Percentiles rank a stretch among this genome's conserved stretches.
Evolutionary conservation across 192 early-diverging fungal species (phyloP).

Genomic region (Paraglomus brasilianum): DNA sequence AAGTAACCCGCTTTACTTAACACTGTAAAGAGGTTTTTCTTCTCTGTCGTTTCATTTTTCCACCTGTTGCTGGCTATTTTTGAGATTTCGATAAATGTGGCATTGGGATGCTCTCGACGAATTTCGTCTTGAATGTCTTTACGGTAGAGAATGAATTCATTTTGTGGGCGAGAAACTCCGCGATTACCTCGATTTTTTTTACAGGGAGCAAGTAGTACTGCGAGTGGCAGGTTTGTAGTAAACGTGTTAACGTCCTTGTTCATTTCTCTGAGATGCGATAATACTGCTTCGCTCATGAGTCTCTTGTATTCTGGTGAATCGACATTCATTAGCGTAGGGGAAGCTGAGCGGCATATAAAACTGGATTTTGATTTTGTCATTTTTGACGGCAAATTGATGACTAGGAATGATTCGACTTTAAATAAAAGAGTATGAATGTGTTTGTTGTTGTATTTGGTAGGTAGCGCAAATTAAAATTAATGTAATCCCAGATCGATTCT

Average conservation of each 20-base stretch:
- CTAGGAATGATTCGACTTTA: too few relatives aligned
- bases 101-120: not conserved
- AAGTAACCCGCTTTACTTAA: not conserved
- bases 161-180: constrained; percentile 18
- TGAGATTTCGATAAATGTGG: constrained; percentile 21
- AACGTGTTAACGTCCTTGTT: not conserved
- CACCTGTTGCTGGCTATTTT: constrained; percentile 1
- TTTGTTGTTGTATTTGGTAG: too few relatives aligned
- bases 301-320: too few relatives aligned
- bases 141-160: constrained; percentile 18
- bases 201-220: constrained; percentile 9
- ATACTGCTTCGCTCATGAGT: too few relatives aligned
- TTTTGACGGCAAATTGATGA: too few relatives aligned
- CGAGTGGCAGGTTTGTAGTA: not conserved
- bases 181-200: constrained; percentile 16
- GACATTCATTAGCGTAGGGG: too few relatives aligned
- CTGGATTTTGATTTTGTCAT: too few relatives aligned
- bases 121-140: constrained; percentile 23
- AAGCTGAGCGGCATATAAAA: too few relatives aligned
- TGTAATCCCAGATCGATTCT: too few relatives aligned
- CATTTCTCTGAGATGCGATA: too few relatives aligned
- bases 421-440: too few relatives aligned
- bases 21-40: constrained; percentile 18
- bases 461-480: too few relatives aligned
- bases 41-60: constrained; percentile 1